phyloP scores from a whole-genome alignment of 495 filamentous ascomycete species.

The Lepidopterella palustris region DNA sequence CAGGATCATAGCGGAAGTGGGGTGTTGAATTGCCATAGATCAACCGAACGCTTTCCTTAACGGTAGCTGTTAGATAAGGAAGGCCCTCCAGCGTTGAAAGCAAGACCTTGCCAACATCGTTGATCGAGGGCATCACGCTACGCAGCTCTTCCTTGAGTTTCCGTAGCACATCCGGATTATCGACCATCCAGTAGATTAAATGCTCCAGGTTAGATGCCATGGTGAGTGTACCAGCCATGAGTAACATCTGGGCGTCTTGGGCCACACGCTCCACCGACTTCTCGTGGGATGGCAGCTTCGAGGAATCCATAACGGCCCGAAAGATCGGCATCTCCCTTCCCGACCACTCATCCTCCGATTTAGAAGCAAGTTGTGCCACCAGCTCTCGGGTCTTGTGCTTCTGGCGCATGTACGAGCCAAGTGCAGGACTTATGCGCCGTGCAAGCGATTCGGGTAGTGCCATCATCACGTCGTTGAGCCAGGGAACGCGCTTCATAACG shows the following conservation, averaged over 20 bases:
- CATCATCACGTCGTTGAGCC: background rate
- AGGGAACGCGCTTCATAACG: background rate
- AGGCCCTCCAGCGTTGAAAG: background rate
- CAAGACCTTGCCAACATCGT: background rate
- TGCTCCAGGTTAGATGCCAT: background rate
- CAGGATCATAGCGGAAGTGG: background rate
- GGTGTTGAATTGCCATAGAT: background rate
- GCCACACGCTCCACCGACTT: background rate
- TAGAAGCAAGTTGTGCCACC: too few species aligned
- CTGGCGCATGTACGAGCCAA: background rate
- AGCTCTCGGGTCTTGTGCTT: too few species aligned
- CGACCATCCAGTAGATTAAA: background rate
- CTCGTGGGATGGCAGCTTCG: background rate
- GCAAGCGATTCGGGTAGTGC: background rate
- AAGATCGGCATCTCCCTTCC: background rate
- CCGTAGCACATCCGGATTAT: background rate
- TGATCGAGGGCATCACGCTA: background rate
- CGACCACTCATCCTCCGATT: too few species aligned
- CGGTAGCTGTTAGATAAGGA: background rate
- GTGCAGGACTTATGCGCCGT: background rate
- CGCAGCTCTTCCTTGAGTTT: background rate
- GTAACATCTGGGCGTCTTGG: background rate
- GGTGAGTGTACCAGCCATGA: background rate
- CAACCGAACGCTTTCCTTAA: background rate
- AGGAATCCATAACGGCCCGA: background rate